Evolutionary conservation across 768 basidiomycete species (phyloP).

Genomic region (button mushroom (Agaricus bisporus)): DNA sequence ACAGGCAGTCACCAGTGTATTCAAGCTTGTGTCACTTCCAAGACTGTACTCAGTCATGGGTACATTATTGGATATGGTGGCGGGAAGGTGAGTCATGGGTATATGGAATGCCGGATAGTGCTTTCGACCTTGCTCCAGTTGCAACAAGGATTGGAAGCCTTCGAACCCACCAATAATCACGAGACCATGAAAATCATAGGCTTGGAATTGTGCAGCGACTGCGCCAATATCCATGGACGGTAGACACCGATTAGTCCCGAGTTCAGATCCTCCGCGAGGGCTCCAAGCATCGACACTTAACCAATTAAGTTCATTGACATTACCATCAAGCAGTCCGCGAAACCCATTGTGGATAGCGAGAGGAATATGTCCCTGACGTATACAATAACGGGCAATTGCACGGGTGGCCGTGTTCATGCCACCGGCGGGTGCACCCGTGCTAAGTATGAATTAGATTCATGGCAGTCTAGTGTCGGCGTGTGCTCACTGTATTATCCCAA

Average conservation of each 20-base stretch:
- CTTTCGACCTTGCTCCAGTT: slow-evolving; percentile 74
- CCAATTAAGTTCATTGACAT: slow-evolving; percentile 84
- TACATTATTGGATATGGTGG: slow-evolving; percentile 97
- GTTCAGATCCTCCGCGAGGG: slow-evolving; percentile 92
- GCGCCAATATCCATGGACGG: slow-evolving; percentile 85
- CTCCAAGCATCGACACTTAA: slow-evolving; percentile 97
- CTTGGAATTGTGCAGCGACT: slow-evolving; percentile 88
- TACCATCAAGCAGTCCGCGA: slow-evolving; percentile 88
- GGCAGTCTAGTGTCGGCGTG: background rate
- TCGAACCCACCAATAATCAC: slow-evolving; percentile 96
- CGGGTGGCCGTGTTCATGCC: slow-evolving; percentile 99
- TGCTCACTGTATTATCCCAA: slow-evolving; percentile 83
- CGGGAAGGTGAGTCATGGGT: slow-evolving; percentile 93
- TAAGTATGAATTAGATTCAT: slow-evolving; percentile 21
- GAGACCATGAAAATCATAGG: slow-evolving; percentile 71
- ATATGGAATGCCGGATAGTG: slow-evolving; percentile 91
- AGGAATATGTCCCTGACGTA: slow-evolving; percentile 89
- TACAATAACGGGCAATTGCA: slow-evolving; percentile 88
- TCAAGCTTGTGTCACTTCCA: slow-evolving; percentile 96
- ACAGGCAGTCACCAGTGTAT: slow-evolving; percentile 94
- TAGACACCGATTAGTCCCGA: slow-evolving; percentile 90
- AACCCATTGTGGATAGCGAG: slow-evolving; percentile 95
- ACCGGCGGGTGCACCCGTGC: slow-evolving; percentile 94
- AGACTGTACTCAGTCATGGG: slow-evolving; percentile 95
- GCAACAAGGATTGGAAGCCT: slow-evolving; percentile 74